Percentiles rank a stretch among this genome's conserved stretches.
These are phyloP conservation scores for Hypoxylon sp. DNA, from an alignment of 2,329 filamentous ascomycete species.

Conservation along the genomic window DNA sequence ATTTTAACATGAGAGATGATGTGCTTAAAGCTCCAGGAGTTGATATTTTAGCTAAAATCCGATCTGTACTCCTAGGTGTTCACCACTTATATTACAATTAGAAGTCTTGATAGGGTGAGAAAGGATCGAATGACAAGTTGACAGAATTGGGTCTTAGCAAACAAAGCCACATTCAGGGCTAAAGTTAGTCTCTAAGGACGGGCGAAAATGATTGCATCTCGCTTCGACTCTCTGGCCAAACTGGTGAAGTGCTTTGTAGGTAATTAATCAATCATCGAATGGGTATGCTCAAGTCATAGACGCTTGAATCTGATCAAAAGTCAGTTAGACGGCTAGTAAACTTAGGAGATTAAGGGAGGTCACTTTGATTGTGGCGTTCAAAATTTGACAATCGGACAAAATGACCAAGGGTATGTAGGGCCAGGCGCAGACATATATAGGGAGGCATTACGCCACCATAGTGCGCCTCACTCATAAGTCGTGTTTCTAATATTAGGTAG, in stretches of 20 bases:
- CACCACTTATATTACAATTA: too few relatives aligned
- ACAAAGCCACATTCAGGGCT: neutral
- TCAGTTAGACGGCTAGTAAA: neutral
- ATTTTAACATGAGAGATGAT: neutral
- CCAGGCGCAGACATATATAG: neutral
- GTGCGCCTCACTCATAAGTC: neutral
- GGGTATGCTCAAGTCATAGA: neutral
- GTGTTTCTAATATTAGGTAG: constrained; percentile 5
- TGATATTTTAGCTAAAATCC: neutral
- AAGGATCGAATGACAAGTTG: too few relatives aligned
- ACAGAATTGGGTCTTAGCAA: too few relatives aligned
- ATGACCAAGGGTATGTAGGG: neutral
- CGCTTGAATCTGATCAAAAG: neutral
- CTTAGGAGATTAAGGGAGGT: neutral
- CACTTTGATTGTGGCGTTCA: neutral
- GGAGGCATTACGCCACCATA: neutral
- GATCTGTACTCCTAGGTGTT: too few relatives aligned
- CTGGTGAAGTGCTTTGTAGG: neutral
- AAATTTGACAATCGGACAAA: neutral
- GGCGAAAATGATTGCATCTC: neutral
- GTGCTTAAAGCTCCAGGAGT: neutral
- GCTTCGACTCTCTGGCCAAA: neutral
- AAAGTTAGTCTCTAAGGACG: constrained; percentile 1
- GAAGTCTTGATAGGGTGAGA: neutral
- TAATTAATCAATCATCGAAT: neutral